A percentile compares a stretch with the other conserved stretches of the same genome.
phyloP scores from a whole-genome alignment of 2,329 filamentous ascomycete species.

The Colletotrichum neosansevieriae region DNA sequence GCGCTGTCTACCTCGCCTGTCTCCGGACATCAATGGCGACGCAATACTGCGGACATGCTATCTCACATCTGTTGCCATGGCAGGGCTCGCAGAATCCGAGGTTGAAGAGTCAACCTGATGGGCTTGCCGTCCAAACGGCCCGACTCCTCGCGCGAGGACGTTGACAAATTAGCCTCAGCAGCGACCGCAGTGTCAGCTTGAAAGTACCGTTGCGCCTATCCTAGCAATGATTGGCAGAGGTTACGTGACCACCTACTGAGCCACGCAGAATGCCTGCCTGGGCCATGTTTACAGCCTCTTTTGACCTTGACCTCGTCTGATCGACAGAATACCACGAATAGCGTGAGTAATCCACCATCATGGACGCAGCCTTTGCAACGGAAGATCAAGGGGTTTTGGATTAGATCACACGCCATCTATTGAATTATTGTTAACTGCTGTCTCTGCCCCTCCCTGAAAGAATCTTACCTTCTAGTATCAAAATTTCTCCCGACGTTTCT shows the following conservation, averaged over 20 bases:
- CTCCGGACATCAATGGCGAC: too few species aligned
- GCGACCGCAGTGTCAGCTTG: background rate
- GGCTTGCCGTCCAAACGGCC: background rate
- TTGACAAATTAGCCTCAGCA: background rate
- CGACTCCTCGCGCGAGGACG: background rate
- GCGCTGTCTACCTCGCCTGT: background rate
- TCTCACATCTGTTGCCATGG: background rate
- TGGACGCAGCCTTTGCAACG: background rate
- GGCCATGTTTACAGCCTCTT: background rate
- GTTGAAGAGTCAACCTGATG: too few species aligned
- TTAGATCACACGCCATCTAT: too few species aligned
- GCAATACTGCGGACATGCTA: background rate
- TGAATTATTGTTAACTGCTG: too few species aligned
- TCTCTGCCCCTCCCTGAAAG: too few species aligned
- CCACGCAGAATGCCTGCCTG: background rate
- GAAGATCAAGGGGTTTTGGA: background rate
- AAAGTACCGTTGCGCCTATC: background rate
- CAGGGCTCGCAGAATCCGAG: too few species aligned
- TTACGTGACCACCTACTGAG: background rate
- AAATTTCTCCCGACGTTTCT: too few species aligned
- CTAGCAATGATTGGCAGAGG: background rate
- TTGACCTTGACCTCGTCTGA: conserved; percentile 12
- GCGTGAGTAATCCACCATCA: background rate
- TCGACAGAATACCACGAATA: conserved; percentile 17
- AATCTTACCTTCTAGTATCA: too few species aligned